Conservation (phyloP, 441 rosid species). For the Jatropha podagrica region DNA sequence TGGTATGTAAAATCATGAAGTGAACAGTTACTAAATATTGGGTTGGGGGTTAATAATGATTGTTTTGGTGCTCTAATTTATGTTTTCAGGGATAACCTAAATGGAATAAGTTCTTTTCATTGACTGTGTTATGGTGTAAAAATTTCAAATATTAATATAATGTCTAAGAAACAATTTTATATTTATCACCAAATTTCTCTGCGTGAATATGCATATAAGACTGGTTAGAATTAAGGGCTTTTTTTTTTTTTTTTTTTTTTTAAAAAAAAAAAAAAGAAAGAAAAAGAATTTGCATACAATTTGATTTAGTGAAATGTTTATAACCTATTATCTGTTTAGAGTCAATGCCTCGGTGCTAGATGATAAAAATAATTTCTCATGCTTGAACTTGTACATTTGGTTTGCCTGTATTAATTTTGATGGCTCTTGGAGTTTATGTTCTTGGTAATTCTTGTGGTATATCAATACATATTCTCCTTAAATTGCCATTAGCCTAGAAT, state of each 20-base stretch:
- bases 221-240: background rate
- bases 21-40: background rate
- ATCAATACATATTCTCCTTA: background rate
- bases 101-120: background rate
- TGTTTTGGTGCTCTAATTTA: background rate
- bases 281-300: background rate
- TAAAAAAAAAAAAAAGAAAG: background rate
- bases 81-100: background rate
- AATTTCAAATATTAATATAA: background rate
- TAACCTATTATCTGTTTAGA: background rate
- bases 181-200: background rate
- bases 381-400: background rate
- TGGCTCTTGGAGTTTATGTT: background rate
- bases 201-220: background rate
- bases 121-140: background rate
- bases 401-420: background rate
- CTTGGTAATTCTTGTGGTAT: background rate
- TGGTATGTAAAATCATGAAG: background rate
- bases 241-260: too few relatives aligned
- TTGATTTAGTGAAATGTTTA: too few relatives aligned
- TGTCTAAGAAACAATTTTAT: background rate
- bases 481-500: background rate
- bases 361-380: background rate
- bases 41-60: background rate
- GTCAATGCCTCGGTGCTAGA: background rate